phyloP scores from a whole-genome alignment of 768 basidiomycete genomes.

The Podaxis mareebaensis region DNA sequence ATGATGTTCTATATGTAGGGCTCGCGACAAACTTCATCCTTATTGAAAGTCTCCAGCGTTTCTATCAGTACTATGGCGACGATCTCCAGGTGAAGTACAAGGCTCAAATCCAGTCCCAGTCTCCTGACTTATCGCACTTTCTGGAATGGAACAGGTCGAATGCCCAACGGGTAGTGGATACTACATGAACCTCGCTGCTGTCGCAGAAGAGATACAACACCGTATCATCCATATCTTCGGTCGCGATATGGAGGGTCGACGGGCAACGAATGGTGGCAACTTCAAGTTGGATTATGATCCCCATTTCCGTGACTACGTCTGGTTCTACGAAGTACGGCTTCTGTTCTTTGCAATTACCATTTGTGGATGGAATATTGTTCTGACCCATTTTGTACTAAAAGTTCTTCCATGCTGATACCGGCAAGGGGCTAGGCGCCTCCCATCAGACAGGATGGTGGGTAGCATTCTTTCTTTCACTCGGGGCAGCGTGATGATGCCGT shows the following conservation, averaged over 20 bases:
- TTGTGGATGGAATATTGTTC: background rate
- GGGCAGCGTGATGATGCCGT: background rate
- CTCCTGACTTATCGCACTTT: slow-evolving; percentile 1
- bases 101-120: background rate
- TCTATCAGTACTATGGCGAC: slow-evolving; percentile 97
- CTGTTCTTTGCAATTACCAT: slow-evolving; percentile 9
- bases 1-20: slow-evolving; percentile 48
- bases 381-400: slow-evolving; percentile 27
- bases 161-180: slow-evolving; percentile 98
- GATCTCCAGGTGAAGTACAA: slow-evolving; percentile 59
- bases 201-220: slow-evolving; percentile 98
- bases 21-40: slow-evolving; percentile 94
- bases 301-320: slow-evolving; percentile 95
- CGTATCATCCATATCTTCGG: slow-evolving; percentile 99
- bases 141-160: slow-evolving; percentile 56
- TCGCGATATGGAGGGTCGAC: slow-evolving; percentile 81
- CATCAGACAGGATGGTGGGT: slow-evolving; percentile 90
- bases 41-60: slow-evolving; percentile 94
- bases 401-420: slow-evolving; percentile 96
- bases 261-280: slow-evolving; percentile 92
- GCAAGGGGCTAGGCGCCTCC: slow-evolving; percentile 92
- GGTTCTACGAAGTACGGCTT: slow-evolving; percentile 83
- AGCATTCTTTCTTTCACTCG: background rate
- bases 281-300: slow-evolving; percentile 87
- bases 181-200: slow-evolving; percentile 91